A percentile compares a stretch with the other conserved stretches of the same genome.
These are phyloP conservation scores for Nakataea oryzae DNA, from an alignment of 2,329 filamentous ascomycete genomes.

Conservation along the genomic window DNA sequence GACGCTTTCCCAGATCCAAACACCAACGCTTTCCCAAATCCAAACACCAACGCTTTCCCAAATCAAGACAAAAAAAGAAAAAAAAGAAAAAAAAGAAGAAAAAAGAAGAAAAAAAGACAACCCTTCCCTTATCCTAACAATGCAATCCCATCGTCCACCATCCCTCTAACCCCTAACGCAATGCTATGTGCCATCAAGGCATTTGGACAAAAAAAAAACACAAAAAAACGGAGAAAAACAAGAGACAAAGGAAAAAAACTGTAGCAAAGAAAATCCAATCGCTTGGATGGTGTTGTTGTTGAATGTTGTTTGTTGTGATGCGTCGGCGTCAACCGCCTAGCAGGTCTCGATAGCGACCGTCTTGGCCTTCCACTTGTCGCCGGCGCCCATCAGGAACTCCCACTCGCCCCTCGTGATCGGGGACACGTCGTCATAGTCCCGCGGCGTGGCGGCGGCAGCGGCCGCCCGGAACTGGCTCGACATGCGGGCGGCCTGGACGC, in stretches of 20 bases:
- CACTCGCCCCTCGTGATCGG: conserved; percentile 53
- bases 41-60: too few species aligned
- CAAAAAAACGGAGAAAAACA: not conserved
- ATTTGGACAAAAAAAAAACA: not conserved
- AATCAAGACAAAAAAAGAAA: too few species aligned
- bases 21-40: too few species aligned
- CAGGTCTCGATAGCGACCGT: conserved; percentile 40
- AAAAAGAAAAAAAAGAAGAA: not conserved
- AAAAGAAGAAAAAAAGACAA: not conserved
- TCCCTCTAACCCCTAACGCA: too few species aligned
- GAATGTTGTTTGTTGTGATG: not conserved
- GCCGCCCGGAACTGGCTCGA: conserved; percentile 27
- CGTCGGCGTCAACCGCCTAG: conserved; percentile 19
- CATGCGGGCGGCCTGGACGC: conserved; percentile 10
- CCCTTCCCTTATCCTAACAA: conserved; percentile 1
- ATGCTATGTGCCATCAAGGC: too few species aligned
- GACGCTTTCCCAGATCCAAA: too few species aligned
- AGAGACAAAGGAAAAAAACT: too few species aligned
- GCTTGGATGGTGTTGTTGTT: not conserved
- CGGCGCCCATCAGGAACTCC: conserved; percentile 47
- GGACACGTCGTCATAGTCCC: conserved; percentile 51
- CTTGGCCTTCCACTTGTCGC: conserved; percentile 26
- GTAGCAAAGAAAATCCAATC: conserved; percentile 1
- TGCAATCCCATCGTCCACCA: too few species aligned
- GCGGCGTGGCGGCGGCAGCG: conserved; percentile 44